Evolutionary conservation across 2,329 filamentous ascomycete genomes (phyloP).

Genomic region (Nigrospora oryzae): DNA sequence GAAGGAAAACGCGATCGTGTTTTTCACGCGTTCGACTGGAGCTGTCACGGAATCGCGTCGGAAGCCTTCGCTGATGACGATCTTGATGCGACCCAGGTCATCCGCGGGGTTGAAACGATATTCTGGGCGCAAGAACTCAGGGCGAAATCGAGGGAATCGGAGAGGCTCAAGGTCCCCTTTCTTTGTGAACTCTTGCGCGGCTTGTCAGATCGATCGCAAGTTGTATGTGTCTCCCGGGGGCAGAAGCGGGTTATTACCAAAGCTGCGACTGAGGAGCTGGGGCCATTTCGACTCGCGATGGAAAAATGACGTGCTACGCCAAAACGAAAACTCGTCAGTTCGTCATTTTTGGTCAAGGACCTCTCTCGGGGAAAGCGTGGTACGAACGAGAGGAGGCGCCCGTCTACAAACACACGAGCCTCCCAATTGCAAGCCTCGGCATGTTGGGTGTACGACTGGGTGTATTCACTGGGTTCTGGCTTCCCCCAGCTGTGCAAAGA

Average conservation of each 20-base stretch:
- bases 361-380: neutral
- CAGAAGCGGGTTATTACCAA: constrained; percentile 22
- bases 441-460: constrained; percentile 46
- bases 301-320: constrained; percentile 45
- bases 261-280: constrained; percentile 35
- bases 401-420: constrained; percentile 61
- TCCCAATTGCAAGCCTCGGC: constrained; percentile 53
- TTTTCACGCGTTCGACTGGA: constrained; percentile 60
- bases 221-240: constrained; percentile 12
- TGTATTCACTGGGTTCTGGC: constrained; percentile 49
- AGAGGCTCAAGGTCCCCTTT: constrained; percentile 53
- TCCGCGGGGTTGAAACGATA: constrained; percentile 63
- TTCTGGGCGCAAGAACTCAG: constrained; percentile 58
- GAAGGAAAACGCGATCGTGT: constrained; percentile 72
- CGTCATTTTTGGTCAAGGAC: neutral
- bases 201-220: neutral
- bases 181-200: constrained; percentile 37
- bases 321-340: neutral
- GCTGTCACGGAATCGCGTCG: constrained; percentile 39
- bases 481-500: constrained; percentile 69
- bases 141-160: constrained; percentile 64
- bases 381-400: constrained; percentile 50
- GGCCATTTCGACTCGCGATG: constrained; percentile 42
- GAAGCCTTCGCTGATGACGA: constrained; percentile 69
- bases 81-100: constrained; percentile 64